These are phyloP conservation scores for Cladorrhinum sp. DNA, from an alignment of 2,329 filamentous ascomycete genomes.

Conservation along the genomic window DNA sequence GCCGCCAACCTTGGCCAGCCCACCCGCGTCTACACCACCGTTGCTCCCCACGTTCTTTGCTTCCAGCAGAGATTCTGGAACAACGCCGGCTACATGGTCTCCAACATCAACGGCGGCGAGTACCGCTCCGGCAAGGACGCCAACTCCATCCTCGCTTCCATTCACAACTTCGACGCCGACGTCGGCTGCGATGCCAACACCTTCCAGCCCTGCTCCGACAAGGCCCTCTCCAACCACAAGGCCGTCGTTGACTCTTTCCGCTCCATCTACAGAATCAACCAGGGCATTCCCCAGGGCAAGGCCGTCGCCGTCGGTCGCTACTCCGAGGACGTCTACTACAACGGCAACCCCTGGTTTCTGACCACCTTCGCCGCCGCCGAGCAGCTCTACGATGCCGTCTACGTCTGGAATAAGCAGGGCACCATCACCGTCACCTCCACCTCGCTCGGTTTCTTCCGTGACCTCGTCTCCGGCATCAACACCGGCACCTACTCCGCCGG, in stretches of 20 bases:
- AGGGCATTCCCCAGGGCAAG: slow-evolving; percentile 54
- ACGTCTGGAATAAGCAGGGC: slow-evolving; percentile 63
- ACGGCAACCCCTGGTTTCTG: slow-evolving; percentile 80
- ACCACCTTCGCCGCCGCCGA: slow-evolving; percentile 75
- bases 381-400: slow-evolving; percentile 72
- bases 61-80: slow-evolving; percentile 75
- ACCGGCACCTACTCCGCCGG: slow-evolving; percentile 59
- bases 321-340: slow-evolving; percentile 70
- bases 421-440: slow-evolving; percentile 61
- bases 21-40: slow-evolving; percentile 55
- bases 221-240: slow-evolving; percentile 73
- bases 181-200: slow-evolving; percentile 65
- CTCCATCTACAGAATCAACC: slow-evolving; percentile 65
- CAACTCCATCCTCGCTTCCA: slow-evolving; percentile 65
- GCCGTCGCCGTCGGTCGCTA: slow-evolving; percentile 66
- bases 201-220: slow-evolving; percentile 74
- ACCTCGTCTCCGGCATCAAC: slow-evolving; percentile 55
- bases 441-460: slow-evolving; percentile 70
- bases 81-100: slow-evolving; percentile 57
- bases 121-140: slow-evolving; percentile 67
- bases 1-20: slow-evolving; percentile 55
- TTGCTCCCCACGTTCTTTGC: slow-evolving; percentile 69
- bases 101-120: slow-evolving; percentile 64
- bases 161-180: slow-evolving; percentile 66
- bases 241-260: slow-evolving; percentile 73